A percentile compares a stretch with the other conserved stretches of the same genome.
These are phyloP conservation scores for Fusarium algeriense DNA, from an alignment of 2,329 filamentous ascomycete species.

Conservation along the genomic window DNA sequence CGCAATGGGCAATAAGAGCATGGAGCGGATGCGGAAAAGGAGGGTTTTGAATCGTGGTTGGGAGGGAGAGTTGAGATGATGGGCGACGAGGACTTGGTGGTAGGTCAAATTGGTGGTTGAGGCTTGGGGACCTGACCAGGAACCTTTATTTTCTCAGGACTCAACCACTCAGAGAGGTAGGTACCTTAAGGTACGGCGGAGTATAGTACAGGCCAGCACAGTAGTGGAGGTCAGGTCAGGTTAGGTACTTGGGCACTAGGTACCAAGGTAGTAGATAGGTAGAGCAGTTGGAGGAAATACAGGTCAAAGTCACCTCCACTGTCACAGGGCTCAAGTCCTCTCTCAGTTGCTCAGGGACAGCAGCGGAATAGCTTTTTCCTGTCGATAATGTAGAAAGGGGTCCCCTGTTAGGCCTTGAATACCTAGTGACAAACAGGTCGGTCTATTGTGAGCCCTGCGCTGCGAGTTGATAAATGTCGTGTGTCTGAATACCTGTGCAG, in stretches of 20 bases:
- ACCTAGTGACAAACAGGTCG: background rate
- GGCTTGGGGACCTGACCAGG: slow-evolving; percentile 47
- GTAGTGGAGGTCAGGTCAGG: slow-evolving; percentile 10
- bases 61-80: slow-evolving; percentile 48
- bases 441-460: background rate
- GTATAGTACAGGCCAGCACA: background rate
- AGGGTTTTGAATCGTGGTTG: slow-evolving; percentile 42
- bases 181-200: background rate
- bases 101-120: slow-evolving; percentile 53
- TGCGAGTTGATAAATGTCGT: background rate
- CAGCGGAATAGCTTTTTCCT: slow-evolving; percentile 22
- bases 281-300: slow-evolving; percentile 15
- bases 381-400: slow-evolving; percentile 6
- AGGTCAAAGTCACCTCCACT: slow-evolving; percentile 48
- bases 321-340: slow-evolving; percentile 43
- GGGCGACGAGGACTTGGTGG: slow-evolving; percentile 47
- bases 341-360: slow-evolving; percentile 11
- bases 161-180: slow-evolving; percentile 1
- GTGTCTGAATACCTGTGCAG: slow-evolving; percentile 5
- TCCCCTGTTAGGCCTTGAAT: slow-evolving; percentile 9
- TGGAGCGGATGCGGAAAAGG: slow-evolving; percentile 47
- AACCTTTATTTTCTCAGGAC: slow-evolving; percentile 54
- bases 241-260: slow-evolving; percentile 14
- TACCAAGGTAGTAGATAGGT: no score
- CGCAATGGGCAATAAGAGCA: slow-evolving; percentile 55